Conservation (phyloP, 192 early-diverging fungal species). For the Fimicolochytrium jonesii region DNA sequence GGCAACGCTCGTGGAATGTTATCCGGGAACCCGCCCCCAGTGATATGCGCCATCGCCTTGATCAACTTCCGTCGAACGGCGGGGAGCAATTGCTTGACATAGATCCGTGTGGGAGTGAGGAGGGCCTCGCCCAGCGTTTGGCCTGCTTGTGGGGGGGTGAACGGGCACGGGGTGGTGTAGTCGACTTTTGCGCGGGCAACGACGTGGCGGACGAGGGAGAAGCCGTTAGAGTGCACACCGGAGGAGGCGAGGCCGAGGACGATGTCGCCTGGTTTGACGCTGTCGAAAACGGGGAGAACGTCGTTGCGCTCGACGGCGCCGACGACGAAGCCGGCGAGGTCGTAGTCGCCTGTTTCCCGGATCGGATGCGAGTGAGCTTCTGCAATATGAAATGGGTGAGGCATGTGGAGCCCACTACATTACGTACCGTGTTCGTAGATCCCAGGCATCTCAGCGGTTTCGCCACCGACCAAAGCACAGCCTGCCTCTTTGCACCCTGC, state of each 20-base stretch:
- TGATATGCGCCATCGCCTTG: slow-evolving; percentile 98
- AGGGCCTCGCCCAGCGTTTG: slow-evolving; percentile 77
- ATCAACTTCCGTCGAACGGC: slow-evolving; percentile 67
- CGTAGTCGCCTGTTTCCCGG: slow-evolving; percentile 60
- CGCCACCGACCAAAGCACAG: slow-evolving; percentile 95
- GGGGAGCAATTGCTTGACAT: slow-evolving; percentile 89
- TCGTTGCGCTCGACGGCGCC: slow-evolving; percentile 90
- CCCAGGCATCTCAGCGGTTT: slow-evolving; percentile 99
- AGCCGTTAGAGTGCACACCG: slow-evolving; percentile 98
- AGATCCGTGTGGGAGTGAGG: slow-evolving; percentile 91
- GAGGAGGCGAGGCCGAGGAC: slow-evolving; percentile 91
- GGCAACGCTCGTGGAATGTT: slow-evolving; percentile 97
- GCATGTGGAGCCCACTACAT: too few species aligned
- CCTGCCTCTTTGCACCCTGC: slow-evolving; percentile 86
- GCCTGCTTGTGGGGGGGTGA: slow-evolving; percentile 43
- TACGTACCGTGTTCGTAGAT: slow-evolving; percentile 81
- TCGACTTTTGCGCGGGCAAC: slow-evolving; percentile 63
- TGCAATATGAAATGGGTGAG: too few species aligned
- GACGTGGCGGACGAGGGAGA: slow-evolving; percentile 93
- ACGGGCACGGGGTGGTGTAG: slow-evolving; percentile 81
- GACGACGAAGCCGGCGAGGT: slow-evolving; percentile 95
- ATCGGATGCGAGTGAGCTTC: too few species aligned
- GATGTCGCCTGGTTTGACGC: slow-evolving; percentile 75
- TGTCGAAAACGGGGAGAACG: slow-evolving; percentile 78
- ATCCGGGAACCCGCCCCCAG: slow-evolving; percentile 96